Base-by-base conservation (phyloP, 768 basidiomycete genomes). In the Filobasidium wieringae region DNA sequence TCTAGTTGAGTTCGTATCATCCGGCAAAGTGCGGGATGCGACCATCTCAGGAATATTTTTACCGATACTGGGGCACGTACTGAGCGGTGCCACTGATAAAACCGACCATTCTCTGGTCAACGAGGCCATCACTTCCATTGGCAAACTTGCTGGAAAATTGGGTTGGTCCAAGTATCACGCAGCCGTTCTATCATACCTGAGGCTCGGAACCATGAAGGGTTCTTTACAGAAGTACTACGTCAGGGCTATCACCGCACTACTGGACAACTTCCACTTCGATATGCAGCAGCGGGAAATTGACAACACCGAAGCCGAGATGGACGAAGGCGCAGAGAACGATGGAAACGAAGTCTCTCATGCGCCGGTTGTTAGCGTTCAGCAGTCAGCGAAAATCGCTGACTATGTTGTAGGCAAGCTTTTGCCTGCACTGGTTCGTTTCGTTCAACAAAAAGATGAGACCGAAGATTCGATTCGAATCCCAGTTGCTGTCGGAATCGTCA, bases 191-290 rank as follows among this genome's bases (percentile, higher is more conserved):
- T 84, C 84, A 62, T 93, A 91, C 63, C 76, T 95, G 55, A 82
- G 82, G 63, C 76, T 84, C 4, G 75, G 74, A 11, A 63, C 62
- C 12, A 55, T 57, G 29, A 91, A 86, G 73, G 82, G 83, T 51
- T 79, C 79, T 17, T 80, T 82, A 2, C 85, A 91, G 63, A 84
- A 86, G 41, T 80, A 88, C 11, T 87, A 85, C 69, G 80, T 95
- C n/a, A 82, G 95, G 31, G 78, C 86, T 0, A 77, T 96, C 24
- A 87, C 95, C 0, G 78, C 87, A 0, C 74, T 96, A 7, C 78
- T 99, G 52, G 88, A 93, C 67, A 83, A 83, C 66, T 99, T 97
- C 77, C 86, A 88, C 67, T 97, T 97, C 67, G 79, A 84, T 1
- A 85, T 92, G 82, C 83, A 85, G 50, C 80, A 63, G 7, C 74